Evolutionary conservation across 1,139 yeast genomes (phyloP).

Genomic region (Protomyces gravidus): DNA sequence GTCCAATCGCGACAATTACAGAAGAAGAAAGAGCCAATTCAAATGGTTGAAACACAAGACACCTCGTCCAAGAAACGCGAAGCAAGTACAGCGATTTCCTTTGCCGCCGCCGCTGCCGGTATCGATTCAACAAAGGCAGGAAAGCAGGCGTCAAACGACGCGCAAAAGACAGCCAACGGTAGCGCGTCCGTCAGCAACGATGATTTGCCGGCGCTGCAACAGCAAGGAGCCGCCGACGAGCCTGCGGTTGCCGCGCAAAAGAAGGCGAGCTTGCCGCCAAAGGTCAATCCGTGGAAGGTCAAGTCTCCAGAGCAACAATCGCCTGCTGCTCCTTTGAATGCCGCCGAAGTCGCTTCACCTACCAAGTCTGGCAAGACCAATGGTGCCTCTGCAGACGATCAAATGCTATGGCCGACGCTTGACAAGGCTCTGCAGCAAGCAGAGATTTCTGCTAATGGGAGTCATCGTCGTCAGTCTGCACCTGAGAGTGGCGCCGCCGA

Average conservation of each 20-base stretch:
- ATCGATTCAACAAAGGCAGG: no score
- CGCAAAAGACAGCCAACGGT: no score
- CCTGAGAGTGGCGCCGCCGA: background rate
- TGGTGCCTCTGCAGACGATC: constrained; percentile 11
- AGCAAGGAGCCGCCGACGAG: background rate
- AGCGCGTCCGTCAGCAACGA: no score
- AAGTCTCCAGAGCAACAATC: constrained; percentile 1
- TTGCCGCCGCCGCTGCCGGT: background rate
- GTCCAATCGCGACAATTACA: no score
- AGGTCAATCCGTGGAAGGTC: constrained; percentile 25
- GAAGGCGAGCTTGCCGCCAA: constrained; percentile 10
- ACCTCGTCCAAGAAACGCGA: background rate
- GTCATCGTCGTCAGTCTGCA: constrained; percentile 3
- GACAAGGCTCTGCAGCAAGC: constrained; percentile 28
- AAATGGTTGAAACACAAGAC: background rate
- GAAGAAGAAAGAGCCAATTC: background rate
- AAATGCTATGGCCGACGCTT: constrained; percentile 30
- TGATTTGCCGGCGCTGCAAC: background rate
- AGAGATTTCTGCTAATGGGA: background rate
- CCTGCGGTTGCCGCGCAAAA: background rate
- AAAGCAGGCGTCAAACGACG: no score
- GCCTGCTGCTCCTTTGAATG: no score
- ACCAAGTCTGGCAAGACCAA: no score
- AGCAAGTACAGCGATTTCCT: background rate
- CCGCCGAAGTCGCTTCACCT: background rate